Evolutionary conservation across 2,329 filamentous ascomycete genomes (phyloP).

Genomic region (Fusarium musae): DNA sequence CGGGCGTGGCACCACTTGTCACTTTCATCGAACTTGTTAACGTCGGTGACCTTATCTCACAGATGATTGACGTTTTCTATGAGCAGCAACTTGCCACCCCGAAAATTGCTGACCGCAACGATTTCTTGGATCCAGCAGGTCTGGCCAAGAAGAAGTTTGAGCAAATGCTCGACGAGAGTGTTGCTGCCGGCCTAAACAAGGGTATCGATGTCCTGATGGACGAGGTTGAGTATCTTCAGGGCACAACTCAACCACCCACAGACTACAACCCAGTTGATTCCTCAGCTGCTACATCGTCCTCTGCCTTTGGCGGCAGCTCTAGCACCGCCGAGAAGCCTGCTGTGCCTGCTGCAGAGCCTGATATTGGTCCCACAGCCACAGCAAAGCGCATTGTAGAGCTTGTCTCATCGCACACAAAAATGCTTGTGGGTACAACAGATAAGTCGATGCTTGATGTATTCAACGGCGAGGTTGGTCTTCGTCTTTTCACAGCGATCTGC

Average conservation of each 20-base stretch:
- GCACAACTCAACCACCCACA: constrained; percentile 83
- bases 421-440: constrained; percentile 94
- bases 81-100: constrained; percentile 89
- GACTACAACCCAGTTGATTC: constrained; percentile 83
- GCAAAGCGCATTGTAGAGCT: constrained; percentile 85
- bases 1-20: constrained; percentile 88
- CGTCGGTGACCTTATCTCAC: constrained; percentile 95
- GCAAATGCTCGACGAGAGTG: constrained; percentile 97
- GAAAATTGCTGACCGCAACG: constrained; percentile 88
- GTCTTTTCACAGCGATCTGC: constrained; percentile 90
- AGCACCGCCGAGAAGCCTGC: constrained; percentile 36
- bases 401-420: constrained; percentile 87
- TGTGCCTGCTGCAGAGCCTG: constrained; percentile 51
- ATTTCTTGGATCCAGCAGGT: constrained; percentile 91
- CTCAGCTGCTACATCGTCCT: constrained; percentile 26
- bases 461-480: constrained; percentile 94
- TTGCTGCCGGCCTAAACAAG: constrained; percentile 94
- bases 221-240: constrained; percentile 95
- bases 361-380: constrained; percentile 78
- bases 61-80: constrained; percentile 99
- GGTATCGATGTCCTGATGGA: constrained; percentile 99
- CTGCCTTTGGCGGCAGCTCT: constrained; percentile 32
- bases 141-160: constrained; percentile 99
- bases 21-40: constrained; percentile 98
- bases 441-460: constrained; percentile 99